Conservation (phyloP, 257 asterid species). For the Echites panduratus region DNA sequence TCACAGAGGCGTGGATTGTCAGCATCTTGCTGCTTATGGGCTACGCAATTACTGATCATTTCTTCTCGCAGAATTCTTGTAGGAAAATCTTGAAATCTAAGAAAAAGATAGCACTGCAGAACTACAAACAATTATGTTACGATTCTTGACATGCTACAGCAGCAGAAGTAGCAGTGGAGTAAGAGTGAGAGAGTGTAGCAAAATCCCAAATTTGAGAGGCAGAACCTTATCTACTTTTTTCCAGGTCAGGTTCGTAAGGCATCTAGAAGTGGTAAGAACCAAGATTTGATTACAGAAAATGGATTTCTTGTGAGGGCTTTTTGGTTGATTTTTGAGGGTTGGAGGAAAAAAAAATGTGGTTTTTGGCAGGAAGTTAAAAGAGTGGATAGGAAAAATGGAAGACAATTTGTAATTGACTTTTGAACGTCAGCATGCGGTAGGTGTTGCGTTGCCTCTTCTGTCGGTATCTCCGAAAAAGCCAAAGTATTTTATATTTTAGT, state of each 20-base stretch:
- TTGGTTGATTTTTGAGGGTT: not conserved
- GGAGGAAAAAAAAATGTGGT: not conserved
- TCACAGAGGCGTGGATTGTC: slow-evolving; percentile 40
- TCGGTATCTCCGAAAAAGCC: not conserved
- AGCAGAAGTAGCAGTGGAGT: not conserved
- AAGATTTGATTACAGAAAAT: not conserved
- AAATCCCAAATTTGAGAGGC: not conserved
- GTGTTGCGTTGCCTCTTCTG: not conserved
- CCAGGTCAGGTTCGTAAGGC: not conserved
- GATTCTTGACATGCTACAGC: not conserved
- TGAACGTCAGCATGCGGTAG: not conserved
- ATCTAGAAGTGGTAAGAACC: not conserved
- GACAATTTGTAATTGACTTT: not conserved
- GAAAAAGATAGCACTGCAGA: not conserved
- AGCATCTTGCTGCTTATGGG: not conserved
- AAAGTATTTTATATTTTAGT: no score
- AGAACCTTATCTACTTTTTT: slow-evolving; percentile 32
- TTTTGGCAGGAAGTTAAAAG: not conserved
- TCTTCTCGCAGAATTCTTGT: not conserved
- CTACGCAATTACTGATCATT: not conserved
- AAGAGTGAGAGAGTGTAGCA: not conserved
- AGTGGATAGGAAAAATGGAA: not conserved
- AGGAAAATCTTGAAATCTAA: not conserved
- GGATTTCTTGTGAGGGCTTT: slow-evolving; percentile 3
- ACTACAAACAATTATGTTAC: not conserved